Percentiles rank a stretch among this genome's conserved stretches.
These are phyloP conservation scores for Xylaria nigripes DNA, from an alignment of 495 filamentous ascomycete genomes.

Conservation along the genomic window DNA sequence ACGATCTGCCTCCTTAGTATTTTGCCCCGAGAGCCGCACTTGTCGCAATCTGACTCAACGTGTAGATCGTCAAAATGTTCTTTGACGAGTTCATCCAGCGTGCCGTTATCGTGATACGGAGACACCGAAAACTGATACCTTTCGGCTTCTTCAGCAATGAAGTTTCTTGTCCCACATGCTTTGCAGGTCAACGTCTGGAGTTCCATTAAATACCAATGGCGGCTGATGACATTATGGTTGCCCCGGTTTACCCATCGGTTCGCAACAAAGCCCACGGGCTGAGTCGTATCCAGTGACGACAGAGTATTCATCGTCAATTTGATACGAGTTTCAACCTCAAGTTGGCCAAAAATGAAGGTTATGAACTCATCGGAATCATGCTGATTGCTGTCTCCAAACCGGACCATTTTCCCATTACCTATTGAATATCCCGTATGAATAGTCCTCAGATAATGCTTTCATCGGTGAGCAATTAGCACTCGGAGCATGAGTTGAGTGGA, in stretches of 20 bases:
- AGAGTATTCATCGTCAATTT: neutral
- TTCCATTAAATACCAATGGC: slow-evolving; percentile 32
- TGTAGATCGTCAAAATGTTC: neutral
- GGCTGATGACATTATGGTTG: slow-evolving; percentile 27
- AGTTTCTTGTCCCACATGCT: slow-evolving; percentile 19
- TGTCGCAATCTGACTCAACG: neutral
- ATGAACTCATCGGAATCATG: slow-evolving; percentile 40
- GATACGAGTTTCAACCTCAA: slow-evolving; percentile 36
- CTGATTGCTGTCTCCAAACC: slow-evolving; percentile 32
- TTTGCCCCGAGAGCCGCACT: neutral
- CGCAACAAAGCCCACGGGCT: slow-evolving; percentile 17
- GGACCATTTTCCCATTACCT: slow-evolving; percentile 3
- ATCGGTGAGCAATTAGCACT: neutral
- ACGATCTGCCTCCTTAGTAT: neutral
- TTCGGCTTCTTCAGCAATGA: neutral
- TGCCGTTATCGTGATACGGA: neutral
- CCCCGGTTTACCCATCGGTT: slow-evolving; percentile 25
- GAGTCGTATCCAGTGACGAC: slow-evolving; percentile 16
- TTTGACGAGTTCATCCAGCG: neutral
- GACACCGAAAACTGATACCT: neutral
- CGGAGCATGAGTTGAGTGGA: neutral
- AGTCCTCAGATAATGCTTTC: slow-evolving; percentile 31
- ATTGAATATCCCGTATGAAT: slow-evolving; percentile 21
- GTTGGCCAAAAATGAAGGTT: slow-evolving; percentile 31
- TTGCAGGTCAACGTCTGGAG: slow-evolving; percentile 22